Conservation (phyloP, 345 rosid species). For the Luvunga scandens region DNA sequence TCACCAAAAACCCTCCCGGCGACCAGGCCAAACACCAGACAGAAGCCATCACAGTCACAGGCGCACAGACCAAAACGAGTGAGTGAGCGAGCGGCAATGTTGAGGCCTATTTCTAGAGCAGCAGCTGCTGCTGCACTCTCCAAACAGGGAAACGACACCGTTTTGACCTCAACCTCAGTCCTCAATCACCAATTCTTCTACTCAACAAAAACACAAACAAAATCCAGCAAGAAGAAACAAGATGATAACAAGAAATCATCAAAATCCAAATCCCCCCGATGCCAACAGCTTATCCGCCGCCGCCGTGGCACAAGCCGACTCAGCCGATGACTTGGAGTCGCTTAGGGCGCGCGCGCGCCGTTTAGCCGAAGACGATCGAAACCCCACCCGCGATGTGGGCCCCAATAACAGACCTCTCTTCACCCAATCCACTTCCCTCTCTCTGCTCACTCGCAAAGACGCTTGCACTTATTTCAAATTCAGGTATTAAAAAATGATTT, state of each 20-base stretch:
- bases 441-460: constrained; percentile 62
- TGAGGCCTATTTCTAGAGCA: constrained; percentile 19
- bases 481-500: constrained; percentile 24
- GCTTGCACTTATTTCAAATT: constrained; percentile 72
- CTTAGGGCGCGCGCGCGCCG: constrained; percentile 56
- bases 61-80: too few species aligned
- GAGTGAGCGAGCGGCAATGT: constrained; percentile 13
- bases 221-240: background rate
- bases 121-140: background rate
- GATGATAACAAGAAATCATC: constrained; percentile 26
- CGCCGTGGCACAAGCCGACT: constrained; percentile 27
- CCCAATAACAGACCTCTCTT: constrained; percentile 72
- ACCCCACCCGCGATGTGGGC: constrained; percentile 67
- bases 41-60: too few species aligned
- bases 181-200: background rate
- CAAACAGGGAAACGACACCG: background rate
- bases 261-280: constrained; percentile 34
- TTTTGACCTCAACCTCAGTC: background rate
- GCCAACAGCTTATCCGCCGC: constrained; percentile 15
- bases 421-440: constrained; percentile 56
- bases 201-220: constrained; percentile 6
- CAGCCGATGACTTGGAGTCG: constrained; percentile 40
- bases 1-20: background rate
- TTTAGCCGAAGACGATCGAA: constrained; percentile 62
- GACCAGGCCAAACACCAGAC: background rate